Conservation (phyloP, 192 early-diverging fungal species). For the Mortierella claussenii region DNA sequence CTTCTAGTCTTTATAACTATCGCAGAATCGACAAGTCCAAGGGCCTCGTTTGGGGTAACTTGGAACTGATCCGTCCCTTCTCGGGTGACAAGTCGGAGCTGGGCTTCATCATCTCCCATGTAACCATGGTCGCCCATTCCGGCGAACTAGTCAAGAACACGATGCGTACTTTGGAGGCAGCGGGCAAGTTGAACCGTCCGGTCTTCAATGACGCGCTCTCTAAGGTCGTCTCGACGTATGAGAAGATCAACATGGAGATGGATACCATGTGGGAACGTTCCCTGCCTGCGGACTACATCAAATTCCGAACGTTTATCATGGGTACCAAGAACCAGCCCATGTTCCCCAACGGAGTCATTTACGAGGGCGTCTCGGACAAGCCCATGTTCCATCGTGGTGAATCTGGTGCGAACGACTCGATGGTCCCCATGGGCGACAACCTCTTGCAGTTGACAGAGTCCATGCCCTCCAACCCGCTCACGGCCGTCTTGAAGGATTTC, state of each 20-base stretch:
- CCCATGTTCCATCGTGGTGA: constrained; percentile 83
- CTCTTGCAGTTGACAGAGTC: constrained; percentile 81
- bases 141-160: constrained; percentile 73
- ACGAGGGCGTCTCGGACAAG: constrained; percentile 71
- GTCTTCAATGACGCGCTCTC: constrained; percentile 70
- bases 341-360: constrained; percentile 92
- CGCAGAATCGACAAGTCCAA: constrained; percentile 68
- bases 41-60: constrained; percentile 71
- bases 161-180: constrained; percentile 67
- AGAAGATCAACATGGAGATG: constrained; percentile 80
- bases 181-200: constrained; percentile 59
- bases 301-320: constrained; percentile 94
- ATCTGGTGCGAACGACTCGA: constrained; percentile 86
- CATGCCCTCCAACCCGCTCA: constrained; percentile 87
- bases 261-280: constrained; percentile 82
- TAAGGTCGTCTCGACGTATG: constrained; percentile 68
- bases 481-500: constrained; percentile 80
- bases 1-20: constrained; percentile 87
- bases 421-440: constrained; percentile 89
- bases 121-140: constrained; percentile 86
- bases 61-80: constrained; percentile 83
- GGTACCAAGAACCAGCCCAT: constrained; percentile 90
- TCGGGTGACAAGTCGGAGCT: constrained; percentile 79
- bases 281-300: constrained; percentile 76
- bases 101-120: constrained; percentile 88